Percentiles rank a stretch among this genome's conserved stretches.
phyloP scores from a whole-genome alignment of 169 alveolate genomes.

The Perkinsus chesapeaki region DNA sequence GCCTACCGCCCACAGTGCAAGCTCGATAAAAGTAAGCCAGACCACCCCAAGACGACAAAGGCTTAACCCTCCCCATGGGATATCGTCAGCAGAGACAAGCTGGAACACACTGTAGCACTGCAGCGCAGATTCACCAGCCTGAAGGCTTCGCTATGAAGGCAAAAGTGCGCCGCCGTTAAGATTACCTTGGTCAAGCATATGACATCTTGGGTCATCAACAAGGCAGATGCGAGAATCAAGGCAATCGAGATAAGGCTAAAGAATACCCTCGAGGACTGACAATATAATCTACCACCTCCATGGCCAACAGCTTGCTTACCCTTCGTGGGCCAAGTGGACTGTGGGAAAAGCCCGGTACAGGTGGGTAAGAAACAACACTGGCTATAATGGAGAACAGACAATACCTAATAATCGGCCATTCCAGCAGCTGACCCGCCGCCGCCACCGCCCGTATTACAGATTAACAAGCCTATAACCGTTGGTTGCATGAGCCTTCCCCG shows the following conservation, averaged over 20 bases:
- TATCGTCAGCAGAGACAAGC: background rate
- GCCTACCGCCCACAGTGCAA: background rate
- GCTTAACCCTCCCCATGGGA: background rate
- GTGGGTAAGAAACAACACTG: background rate
- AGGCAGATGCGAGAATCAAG: background rate
- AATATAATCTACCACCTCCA: background rate
- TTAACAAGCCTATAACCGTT: background rate
- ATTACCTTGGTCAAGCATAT: background rate
- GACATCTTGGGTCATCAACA: background rate
- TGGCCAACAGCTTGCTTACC: background rate
- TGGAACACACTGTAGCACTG: background rate
- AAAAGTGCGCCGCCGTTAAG: background rate
- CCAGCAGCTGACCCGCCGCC: background rate
- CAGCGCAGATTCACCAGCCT: background rate
- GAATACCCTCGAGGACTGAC: background rate
- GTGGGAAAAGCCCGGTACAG: background rate
- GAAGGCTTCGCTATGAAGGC: background rate
- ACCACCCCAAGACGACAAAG: background rate
- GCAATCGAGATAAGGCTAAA: background rate
- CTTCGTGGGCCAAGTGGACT: background rate
- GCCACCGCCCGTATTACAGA: background rate
- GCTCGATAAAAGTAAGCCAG: background rate
- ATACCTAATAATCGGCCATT: background rate
- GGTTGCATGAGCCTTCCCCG: background rate
- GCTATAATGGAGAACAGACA: background rate